Percentiles rank a stretch among this genome's conserved stretches.
Conservation (phyloP, 345 rosid genomes). For the Psidium guajava region DNA sequence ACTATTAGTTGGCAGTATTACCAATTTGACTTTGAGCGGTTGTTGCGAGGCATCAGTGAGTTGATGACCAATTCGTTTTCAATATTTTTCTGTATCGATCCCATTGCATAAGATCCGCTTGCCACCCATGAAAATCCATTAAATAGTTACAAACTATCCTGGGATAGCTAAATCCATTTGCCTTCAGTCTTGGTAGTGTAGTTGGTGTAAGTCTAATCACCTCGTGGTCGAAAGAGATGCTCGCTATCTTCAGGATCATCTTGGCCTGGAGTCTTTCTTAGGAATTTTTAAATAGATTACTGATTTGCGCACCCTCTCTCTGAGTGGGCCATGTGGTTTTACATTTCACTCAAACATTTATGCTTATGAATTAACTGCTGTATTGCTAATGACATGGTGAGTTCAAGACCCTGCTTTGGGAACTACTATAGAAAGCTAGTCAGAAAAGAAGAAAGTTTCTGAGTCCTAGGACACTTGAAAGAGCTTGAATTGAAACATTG, state of each 20-base stretch:
- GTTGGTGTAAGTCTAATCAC: neutral
- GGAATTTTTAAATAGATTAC: neutral
- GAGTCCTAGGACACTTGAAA: neutral
- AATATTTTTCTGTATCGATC: neutral
- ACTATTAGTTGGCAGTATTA: neutral
- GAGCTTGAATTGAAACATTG: neutral
- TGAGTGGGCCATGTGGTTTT: neutral
- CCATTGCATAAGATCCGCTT: neutral
- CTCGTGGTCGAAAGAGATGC: neutral
- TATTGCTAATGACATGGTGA: neutral
- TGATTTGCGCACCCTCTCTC: neutral
- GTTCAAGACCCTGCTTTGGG: neutral
- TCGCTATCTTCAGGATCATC: neutral
- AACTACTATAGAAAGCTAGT: neutral
- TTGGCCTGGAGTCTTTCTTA: neutral
- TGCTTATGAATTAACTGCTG: neutral
- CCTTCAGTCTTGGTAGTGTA: neutral
- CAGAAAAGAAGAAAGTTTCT: neutral
- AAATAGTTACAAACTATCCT: neutral
- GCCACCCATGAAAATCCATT: neutral
- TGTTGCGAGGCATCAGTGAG: neutral
- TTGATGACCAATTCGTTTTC: neutral
- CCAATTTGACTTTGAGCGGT: neutral
- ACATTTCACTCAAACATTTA: neutral
- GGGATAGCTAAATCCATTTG: neutral